phyloP scores from a whole-genome alignment of 257 asterid genomes.

The Linderniella brevidens region DNA sequence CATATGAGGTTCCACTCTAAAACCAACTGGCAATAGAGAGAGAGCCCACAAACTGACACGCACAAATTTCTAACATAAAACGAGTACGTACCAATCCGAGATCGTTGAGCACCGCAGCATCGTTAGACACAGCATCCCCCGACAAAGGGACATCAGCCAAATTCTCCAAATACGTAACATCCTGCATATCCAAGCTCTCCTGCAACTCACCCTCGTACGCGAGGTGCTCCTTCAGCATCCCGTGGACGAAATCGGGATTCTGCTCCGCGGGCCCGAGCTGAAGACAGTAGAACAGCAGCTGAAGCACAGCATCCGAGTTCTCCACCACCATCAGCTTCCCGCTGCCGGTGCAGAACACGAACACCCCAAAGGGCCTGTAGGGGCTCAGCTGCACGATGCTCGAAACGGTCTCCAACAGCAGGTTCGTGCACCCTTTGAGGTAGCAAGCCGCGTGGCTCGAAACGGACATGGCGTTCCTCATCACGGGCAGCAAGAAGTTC shows the following conservation, averaged over 20 bases:
- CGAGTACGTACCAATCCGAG: slow-evolving; percentile 59
- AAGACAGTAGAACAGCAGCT: slow-evolving; percentile 45
- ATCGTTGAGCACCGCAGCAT: slow-evolving; percentile 44
- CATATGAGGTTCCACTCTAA: too few species aligned
- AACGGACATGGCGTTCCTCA: slow-evolving; percentile 42
- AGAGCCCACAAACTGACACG: too few species aligned
- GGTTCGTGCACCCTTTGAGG: slow-evolving; percentile 67
- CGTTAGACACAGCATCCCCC: slow-evolving; percentile 16
- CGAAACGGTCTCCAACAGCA: slow-evolving; percentile 55
- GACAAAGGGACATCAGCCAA: slow-evolving; percentile 54
- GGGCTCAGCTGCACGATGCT: slow-evolving; percentile 68
- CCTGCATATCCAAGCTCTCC: slow-evolving; percentile 56
- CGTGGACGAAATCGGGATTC: slow-evolving; percentile 15
- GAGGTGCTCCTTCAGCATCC: slow-evolving; percentile 35
- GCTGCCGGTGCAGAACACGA: slow-evolving; percentile 38
- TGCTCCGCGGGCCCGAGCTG: slow-evolving; percentile 46
- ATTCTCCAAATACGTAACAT: slow-evolving; percentile 29
- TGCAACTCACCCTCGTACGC: slow-evolving; percentile 45
- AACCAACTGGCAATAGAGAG: too few species aligned
- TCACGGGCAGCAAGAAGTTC: slow-evolving; percentile 31
- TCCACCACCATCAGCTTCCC: slow-evolving; percentile 47
- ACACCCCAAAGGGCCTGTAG: slow-evolving; percentile 60
- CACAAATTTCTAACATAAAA: too few species aligned
- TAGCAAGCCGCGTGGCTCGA: slow-evolving; percentile 65
- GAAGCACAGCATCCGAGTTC: slow-evolving; percentile 70